These are phyloP conservation scores for Epicoccum nigrum DNA, from an alignment of 2,329 filamentous ascomycete genomes.

Conservation along the genomic window DNA sequence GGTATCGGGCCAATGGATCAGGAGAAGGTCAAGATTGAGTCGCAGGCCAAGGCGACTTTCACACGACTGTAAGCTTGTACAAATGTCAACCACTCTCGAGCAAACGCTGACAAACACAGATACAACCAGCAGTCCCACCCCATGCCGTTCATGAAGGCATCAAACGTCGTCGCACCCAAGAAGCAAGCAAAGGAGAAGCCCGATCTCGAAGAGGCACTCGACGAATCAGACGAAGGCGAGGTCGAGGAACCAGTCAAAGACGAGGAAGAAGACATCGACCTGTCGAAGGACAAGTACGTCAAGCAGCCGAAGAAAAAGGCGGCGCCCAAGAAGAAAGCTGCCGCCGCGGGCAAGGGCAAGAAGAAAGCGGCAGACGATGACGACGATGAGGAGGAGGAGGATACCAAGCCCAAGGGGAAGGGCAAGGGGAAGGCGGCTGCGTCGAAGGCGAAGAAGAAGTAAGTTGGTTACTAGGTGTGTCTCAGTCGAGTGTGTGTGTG, in stretches of 20 bases:
- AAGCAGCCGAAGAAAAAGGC: slow-evolving; percentile 83
- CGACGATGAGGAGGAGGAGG: slow-evolving; percentile 48
- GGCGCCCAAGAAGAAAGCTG: slow-evolving; percentile 49
- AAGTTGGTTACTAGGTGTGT: neutral
- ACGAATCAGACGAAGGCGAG: slow-evolving; percentile 78
- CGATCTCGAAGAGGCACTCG: slow-evolving; percentile 94
- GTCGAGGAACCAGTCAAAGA: slow-evolving; percentile 56
- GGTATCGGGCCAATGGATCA: slow-evolving; percentile 85
- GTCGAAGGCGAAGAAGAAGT: slow-evolving; percentile 30
- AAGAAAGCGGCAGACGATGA: slow-evolving; percentile 42
- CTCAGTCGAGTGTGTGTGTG: neutral
- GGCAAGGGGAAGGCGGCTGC: slow-evolving; percentile 55
- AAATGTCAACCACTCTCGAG: neutral
- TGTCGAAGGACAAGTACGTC: slow-evolving; percentile 96
- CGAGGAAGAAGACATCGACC: slow-evolving; percentile 77
- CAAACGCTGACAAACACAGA: slow-evolving; percentile 52
- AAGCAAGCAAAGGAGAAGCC: slow-evolving; percentile 76
- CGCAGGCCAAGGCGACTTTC: slow-evolving; percentile 86
- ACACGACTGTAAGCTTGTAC: slow-evolving; percentile 74
- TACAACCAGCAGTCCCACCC: slow-evolving; percentile 89
- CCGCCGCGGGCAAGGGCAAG: slow-evolving; percentile 55
- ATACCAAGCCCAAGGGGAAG: slow-evolving; percentile 57
- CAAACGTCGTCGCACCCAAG: slow-evolving; percentile 74
- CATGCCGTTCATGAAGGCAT: slow-evolving; percentile 95
- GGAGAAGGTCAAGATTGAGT: slow-evolving; percentile 76